These are phyloP conservation scores for Psilocybe cubensis DNA, from an alignment of 768 basidiomycete species.

Conservation along the genomic window DNA sequence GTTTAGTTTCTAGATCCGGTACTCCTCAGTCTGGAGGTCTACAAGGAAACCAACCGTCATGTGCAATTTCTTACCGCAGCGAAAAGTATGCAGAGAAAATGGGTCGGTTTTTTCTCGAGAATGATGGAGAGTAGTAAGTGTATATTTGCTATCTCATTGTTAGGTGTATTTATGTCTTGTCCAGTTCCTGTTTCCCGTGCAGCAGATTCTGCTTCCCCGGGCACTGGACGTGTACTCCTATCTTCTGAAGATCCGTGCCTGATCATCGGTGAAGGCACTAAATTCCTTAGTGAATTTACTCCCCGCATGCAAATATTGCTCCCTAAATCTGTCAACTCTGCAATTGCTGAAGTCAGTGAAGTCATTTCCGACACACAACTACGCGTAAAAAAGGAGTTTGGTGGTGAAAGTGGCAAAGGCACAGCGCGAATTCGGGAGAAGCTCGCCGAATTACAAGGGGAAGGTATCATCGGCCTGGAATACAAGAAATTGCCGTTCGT, in stretches of 20 bases:
- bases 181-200: constrained; percentile 93
- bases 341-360: constrained; percentile 83
- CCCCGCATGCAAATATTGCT: constrained; percentile 88
- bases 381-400: constrained; percentile 85
- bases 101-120: constrained; percentile 80
- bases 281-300: constrained; percentile 71
- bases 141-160: not conserved
- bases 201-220: constrained; percentile 80
- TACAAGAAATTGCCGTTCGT: constrained; percentile 89
- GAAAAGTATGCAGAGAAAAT: constrained; percentile 79
- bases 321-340: constrained; percentile 76
- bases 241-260: constrained; percentile 78
- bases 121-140: constrained; percentile 87
- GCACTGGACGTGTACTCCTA: constrained; percentile 71
- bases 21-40: constrained; percentile 81
- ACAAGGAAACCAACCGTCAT: constrained; percentile 78
- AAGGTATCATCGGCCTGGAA: constrained; percentile 64
- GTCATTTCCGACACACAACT: constrained; percentile 88
- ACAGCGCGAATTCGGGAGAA: constrained; percentile 71
- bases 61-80: constrained; percentile 91
- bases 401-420: constrained; percentile 77
- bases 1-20: constrained; percentile 90
- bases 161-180: constrained; percentile 8
- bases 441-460: constrained; percentile 56
- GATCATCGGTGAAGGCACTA: constrained; percentile 82